Evolutionary conservation across 495 filamentous ascomycete genomes (phyloP), one percentile per base, ranked within the genome.

Genomic region (Penicillium crystallinum): DNA sequence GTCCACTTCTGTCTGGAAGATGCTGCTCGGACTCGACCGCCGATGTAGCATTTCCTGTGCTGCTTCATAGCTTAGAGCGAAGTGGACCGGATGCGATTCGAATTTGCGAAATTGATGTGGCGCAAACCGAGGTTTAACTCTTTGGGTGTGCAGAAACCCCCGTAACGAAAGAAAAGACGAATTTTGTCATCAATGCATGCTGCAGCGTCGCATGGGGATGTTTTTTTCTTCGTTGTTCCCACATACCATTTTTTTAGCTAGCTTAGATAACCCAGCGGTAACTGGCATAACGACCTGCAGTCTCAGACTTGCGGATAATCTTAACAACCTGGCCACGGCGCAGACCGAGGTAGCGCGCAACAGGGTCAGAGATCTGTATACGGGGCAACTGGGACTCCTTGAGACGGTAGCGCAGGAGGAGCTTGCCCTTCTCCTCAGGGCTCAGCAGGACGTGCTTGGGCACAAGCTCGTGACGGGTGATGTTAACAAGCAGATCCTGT

Each of bases 311-410:
- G 44, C 93, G 77, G 46, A 98, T 95, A 59, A 98, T 98, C 83
- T 98, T 98, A 52, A 98, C 95, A 11, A 98, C 91, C 77, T 97
- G 90, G 3, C 93, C 91, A 61, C 90, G 81, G 74, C 89, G 85
- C 69, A 98, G 75, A 17, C 95, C 93, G 44, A 96, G 71, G 70
- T 97, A 98, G 64, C 86, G 83, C 30, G 93, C 89, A 31, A 98
- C 90, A 12, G 93, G 93, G 73, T 98, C 93, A 39, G 85, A 86
- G 45, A 85, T 76, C 71, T 96, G 84, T 53, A 98, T 97, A 49
- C 93, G 80, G 10, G 93, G 93, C 63, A 98, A 72, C 74, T 98
- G 93, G 30, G 87, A 95, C 79, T 98, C 93, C 84, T 96, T 97
- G 62, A 98, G 75, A 44, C 93, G 80, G 72, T 98, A 98, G 45